These are phyloP conservation scores for Nemania bipapillata DNA, from an alignment of 2,329 filamentous ascomycete genomes.

Conservation along the genomic window DNA sequence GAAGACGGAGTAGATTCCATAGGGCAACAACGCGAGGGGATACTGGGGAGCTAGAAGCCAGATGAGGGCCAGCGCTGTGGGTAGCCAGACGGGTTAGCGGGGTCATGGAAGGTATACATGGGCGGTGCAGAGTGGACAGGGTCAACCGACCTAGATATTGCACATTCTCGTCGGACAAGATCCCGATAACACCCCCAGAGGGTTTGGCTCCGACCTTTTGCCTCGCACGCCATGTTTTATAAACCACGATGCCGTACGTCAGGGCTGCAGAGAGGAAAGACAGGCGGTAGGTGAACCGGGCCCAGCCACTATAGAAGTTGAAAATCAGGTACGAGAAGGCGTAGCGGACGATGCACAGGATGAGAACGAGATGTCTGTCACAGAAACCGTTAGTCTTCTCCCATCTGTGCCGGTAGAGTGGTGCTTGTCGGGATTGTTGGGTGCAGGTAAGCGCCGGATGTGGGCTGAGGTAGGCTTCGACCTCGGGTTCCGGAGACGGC, in stretches of 20 bases:
- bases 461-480: slow-evolving; percentile 12
- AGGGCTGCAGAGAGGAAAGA: slow-evolving; percentile 89
- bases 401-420: not conserved
- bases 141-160: slow-evolving; percentile 87
- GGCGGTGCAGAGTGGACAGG: slow-evolving; percentile 22
- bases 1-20: slow-evolving; percentile 97
- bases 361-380: slow-evolving; percentile 82
- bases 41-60: slow-evolving; percentile 95
- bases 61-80: slow-evolving; percentile 82
- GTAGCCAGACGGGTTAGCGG: slow-evolving; percentile 31
- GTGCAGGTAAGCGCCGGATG: not conserved
- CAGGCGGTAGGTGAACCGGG: slow-evolving; percentile 85
- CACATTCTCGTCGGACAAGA: slow-evolving; percentile 92
- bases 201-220: slow-evolving; percentile 76
- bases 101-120: slow-evolving; percentile 16
- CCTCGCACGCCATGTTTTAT: slow-evolving; percentile 93
- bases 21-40: slow-evolving; percentile 89
- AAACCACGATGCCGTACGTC: slow-evolving; percentile 98
- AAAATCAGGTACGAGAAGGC: slow-evolving; percentile 85
- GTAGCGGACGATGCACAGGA: slow-evolving; percentile 86
- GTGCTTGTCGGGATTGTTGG: not conserved
- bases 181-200: slow-evolving; percentile 69
- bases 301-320: slow-evolving; percentile 82
- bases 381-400: slow-evolving; percentile 25
- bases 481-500: slow-evolving; percentile 2